These are phyloP conservation scores for Fusarium buharicum DNA, from an alignment of 2,329 filamentous ascomycete genomes.

Conservation along the genomic window DNA sequence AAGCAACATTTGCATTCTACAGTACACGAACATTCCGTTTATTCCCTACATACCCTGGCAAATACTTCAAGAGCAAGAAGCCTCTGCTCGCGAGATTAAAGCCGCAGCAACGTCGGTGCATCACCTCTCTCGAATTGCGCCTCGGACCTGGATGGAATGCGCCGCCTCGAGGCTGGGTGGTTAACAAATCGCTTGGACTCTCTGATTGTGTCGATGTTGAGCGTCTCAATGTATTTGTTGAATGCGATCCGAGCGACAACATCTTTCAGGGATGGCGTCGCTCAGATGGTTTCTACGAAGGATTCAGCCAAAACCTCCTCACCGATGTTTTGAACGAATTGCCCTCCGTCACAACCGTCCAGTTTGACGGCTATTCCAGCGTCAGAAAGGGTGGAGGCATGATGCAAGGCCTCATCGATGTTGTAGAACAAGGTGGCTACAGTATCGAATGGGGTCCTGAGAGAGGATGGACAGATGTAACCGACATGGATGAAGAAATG, in stretches of 20 bases:
- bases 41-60: conserved; percentile 72
- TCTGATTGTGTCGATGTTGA: conserved; percentile 68
- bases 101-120: conserved; percentile 64
- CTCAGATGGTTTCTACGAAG: conserved; percentile 75
- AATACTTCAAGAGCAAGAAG: conserved; percentile 77
- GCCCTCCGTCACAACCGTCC: conserved; percentile 66
- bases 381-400: conserved; percentile 74
- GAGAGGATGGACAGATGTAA: conserved; percentile 70
- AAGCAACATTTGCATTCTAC: conserved; percentile 75
- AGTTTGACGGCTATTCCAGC: conserved; percentile 75
- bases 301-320: conserved; percentile 70
- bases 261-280: conserved; percentile 75
- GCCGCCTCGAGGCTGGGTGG: conserved; percentile 76
- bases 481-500: conserved; percentile 50
- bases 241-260: conserved; percentile 75
- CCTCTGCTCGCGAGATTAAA: conserved; percentile 75
- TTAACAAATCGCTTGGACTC: conserved; percentile 72
- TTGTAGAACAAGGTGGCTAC: conserved; percentile 60
- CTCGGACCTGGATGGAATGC: conserved; percentile 78
- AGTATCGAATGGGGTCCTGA: conserved; percentile 74
- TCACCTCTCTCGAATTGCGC: conserved; percentile 74
- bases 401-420: conserved; percentile 68
- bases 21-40: conserved; percentile 70
- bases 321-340: conserved; percentile 65
- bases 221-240: conserved; percentile 73